Evolutionary conservation across 2,329 filamentous ascomycete genomes (phyloP), one percentile per base, ranked within the genome.

Genomic region (Verticillium longisporum): DNA sequence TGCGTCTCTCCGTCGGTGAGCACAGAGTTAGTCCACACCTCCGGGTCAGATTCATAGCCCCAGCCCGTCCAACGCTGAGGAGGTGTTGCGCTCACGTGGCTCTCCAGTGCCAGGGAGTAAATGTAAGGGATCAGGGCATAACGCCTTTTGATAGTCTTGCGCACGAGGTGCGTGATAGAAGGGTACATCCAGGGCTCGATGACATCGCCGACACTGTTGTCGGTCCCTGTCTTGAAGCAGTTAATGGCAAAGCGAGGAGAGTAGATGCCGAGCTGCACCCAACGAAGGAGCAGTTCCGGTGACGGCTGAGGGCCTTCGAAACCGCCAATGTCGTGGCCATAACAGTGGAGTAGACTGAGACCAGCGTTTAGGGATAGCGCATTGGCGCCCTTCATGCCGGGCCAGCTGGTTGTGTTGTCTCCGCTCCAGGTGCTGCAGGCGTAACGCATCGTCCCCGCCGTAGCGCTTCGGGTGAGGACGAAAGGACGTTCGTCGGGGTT

Each of bases 121-220:
- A 89, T 80, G 69, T 90, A 91, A 0, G 89, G 88, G 9, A 91
- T 82, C 60, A 91, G 77, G 64, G 88, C 87, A 68, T 92, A 91
- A 36, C 88, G 81, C 6, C 89, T 81, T 72, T 87, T 86, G 71
- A 92, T 90, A 1, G 86, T 80, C 59, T 80, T 80, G 15, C 88
- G 82, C 14, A 91, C 77, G 1, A 88, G 72, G 0, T 82, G 83
- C 0, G 86, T 86, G 33, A 86, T 85, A 38, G 87, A 82, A 0
- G 87, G 86, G 68, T 91, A 89, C 87, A 91, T 90, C 87, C 88
- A 91, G 0, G 88, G 88, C 74, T 91, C 88, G 61, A 91, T 91
- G 0, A 91, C 88, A 38, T 89, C 88, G 7, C 88, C 88, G 31
- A 89, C 79, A 0, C 78, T 78, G 67, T 87, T 90, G 71, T 91